Evolutionary conservation across 169 alveolate genomes (phyloP), one percentile per base, ranked within the genome.

Genomic region (Plasmodium adleri): DNA sequence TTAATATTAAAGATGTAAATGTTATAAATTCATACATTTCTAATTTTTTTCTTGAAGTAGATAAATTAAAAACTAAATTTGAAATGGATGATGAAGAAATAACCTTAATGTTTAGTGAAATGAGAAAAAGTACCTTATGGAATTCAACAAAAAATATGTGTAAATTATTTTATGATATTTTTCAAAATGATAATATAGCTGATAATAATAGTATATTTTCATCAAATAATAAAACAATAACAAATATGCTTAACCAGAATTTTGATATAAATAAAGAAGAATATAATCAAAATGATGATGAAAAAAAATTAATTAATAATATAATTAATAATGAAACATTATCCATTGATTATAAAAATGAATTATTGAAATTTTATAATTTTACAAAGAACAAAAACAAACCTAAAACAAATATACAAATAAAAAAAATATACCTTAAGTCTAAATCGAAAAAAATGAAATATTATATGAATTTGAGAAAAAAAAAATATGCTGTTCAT

Each of bases 121-220:
- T 74, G 43, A 47, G 64, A 26, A 74, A 70, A 54, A 24, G 68
- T 26, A 56, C 58, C 72, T 63, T 66, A 32, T 74, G 78, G 72
- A 71, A 66, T 45, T n/a, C 62, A 26, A 63, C 62, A 58, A 86
- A 74, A 71, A 86, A 86, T 59, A 71, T 86, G 72, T 86, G 92
- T 47, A 56, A 67, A 15, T 43, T 74, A 58, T 74, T 86, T 60
- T 17, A 32, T 10, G 58, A 60, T 52, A 47, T 70, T 26, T 80
- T 80, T 56, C 64, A 68, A 56, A n/a, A 20, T 54, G 5, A 54
- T 10, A 13, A 54, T 54, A 2, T 54, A 5, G 3, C 5, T 66
- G 74, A 66, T 66, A 60, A 26, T 63, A 9, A 45, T 74, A 63
- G 43, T 20, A 15, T 24, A 15, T 45, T 20, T 17, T 28, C n/a